These are phyloP conservation scores for Daldinia bambusicola DNA, from an alignment of 495 filamentous ascomycete species.

Conservation along the genomic window DNA sequence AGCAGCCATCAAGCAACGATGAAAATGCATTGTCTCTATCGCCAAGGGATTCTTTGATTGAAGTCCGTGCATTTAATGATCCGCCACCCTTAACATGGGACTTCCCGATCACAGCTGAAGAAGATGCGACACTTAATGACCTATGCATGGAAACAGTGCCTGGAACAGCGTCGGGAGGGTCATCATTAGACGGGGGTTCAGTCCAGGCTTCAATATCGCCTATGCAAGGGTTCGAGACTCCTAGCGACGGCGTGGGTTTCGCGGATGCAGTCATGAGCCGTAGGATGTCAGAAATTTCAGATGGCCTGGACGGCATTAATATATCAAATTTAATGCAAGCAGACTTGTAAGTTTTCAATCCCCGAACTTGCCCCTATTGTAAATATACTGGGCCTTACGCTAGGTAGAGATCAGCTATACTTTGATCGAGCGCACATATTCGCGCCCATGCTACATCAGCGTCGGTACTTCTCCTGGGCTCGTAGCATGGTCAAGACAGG, in stretches of 20 bases:
- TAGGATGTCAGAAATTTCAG: conserved; percentile 32
- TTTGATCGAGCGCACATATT: conserved; percentile 67
- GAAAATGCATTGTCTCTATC: conserved; percentile 20
- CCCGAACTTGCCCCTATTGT: background rate
- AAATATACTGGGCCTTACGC: conserved; percentile 2
- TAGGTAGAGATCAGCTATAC: conserved; percentile 64
- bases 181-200: conserved; percentile 38
- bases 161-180: conserved; percentile 24
- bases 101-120: conserved; percentile 34
- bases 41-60: conserved; percentile 29
- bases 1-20: conserved; percentile 11
- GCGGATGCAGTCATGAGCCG: conserved; percentile 19
- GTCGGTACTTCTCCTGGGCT: conserved; percentile 43
- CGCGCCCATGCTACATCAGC: conserved; percentile 63
- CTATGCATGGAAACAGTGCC: conserved; percentile 31
- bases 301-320: conserved; percentile 37
- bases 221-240: conserved; percentile 41
- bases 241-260: conserved; percentile 27
- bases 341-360: conserved; percentile 35
- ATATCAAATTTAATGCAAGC: conserved; percentile 44
- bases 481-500: conserved; percentile 34
- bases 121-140: conserved; percentile 26
- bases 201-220: conserved; percentile 39
- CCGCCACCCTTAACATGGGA: conserved; percentile 36
- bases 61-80: conserved; percentile 31